These are phyloP conservation scores for Gastrodia elata DNA, from an alignment of 106 monocot species.

Conservation along the genomic window DNA sequence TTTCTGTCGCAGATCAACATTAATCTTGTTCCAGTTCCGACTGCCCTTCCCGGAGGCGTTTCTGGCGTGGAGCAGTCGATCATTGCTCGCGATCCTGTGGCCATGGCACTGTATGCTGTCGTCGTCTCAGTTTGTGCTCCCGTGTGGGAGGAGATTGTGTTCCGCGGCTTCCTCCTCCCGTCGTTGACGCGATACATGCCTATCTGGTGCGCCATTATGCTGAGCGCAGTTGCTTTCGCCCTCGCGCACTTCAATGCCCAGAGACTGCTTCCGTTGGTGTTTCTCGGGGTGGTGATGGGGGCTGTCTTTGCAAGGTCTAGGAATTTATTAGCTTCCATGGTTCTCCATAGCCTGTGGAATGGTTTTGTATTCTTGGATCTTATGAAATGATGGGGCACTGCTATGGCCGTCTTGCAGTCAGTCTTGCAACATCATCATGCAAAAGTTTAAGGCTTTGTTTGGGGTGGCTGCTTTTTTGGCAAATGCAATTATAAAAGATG, in stretches of 20 bases:
- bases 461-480: too few relatives aligned
- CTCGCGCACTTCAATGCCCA: conserved; percentile 51
- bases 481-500: too few relatives aligned
- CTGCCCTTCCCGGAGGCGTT: conserved; percentile 25
- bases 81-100: conserved; percentile 46
- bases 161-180: conserved; percentile 51
- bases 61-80: conserved; percentile 52
- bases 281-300: conserved; percentile 54
- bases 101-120: conserved; percentile 46
- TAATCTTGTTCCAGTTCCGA: conserved; percentile 23
- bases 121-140: conserved; percentile 51
- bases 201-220: conserved; percentile 33
- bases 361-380: conserved; percentile 66
- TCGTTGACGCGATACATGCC: conserved; percentile 60
- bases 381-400: conserved; percentile 30
- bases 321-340: conserved; percentile 46
- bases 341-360: conserved; percentile 60
- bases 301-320: conserved; percentile 42
- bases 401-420: neutral
- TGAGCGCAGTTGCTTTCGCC: conserved; percentile 44
- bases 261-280: conserved; percentile 40
- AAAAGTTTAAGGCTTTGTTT: too few relatives aligned
- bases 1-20: conserved; percentile 41
- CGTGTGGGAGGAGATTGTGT: conserved; percentile 57
- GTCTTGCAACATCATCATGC: neutral